Conservation (phyloP, 140 eudicot species). For the Cichorium intybus region DNA sequence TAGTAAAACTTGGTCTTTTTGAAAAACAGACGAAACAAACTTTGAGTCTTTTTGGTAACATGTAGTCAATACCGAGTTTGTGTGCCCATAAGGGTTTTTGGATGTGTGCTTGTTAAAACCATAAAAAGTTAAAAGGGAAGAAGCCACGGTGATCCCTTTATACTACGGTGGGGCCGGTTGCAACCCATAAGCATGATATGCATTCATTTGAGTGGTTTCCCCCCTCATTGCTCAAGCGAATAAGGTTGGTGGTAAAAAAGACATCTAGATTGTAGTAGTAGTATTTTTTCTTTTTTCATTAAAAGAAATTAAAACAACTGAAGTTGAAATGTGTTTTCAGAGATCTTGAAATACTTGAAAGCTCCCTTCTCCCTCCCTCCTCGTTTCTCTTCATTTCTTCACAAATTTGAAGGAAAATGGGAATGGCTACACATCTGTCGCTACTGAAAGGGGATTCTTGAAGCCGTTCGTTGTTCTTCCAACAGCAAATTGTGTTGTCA, state of each 20-base stretch:
- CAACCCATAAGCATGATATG: conserved; percentile 19
- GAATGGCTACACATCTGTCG: not conserved
- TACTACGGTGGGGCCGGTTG: conserved; percentile 25
- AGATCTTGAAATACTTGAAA: conserved; percentile 39
- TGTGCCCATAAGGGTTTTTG: not conserved
- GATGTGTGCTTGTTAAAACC: not conserved
- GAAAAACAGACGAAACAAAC: not conserved
- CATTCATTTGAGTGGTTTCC: conserved; percentile 31
- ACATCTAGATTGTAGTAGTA: conserved; percentile 25
- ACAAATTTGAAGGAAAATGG: conserved; percentile 13
- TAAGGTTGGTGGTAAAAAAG: conserved; percentile 28
- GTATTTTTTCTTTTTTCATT: not conserved
- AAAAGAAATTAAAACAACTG: not conserved
- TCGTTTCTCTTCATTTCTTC: not conserved
- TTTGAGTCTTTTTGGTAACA: not conserved
- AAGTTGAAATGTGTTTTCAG: conserved; percentile 8
- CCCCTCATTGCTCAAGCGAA: conserved; percentile 30
- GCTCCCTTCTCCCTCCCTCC: conserved; percentile 29
- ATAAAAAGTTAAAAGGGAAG: not conserved
- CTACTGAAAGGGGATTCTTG: not conserved
- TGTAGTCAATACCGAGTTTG: not conserved
- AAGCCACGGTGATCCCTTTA: conserved; percentile 3
- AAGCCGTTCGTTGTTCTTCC: not conserved
- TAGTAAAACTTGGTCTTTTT: not conserved
- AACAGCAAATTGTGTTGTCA: not conserved